Conservation (phyloP, 495 filamentous ascomycete species). For the Lichenothelia convexa region DNA sequence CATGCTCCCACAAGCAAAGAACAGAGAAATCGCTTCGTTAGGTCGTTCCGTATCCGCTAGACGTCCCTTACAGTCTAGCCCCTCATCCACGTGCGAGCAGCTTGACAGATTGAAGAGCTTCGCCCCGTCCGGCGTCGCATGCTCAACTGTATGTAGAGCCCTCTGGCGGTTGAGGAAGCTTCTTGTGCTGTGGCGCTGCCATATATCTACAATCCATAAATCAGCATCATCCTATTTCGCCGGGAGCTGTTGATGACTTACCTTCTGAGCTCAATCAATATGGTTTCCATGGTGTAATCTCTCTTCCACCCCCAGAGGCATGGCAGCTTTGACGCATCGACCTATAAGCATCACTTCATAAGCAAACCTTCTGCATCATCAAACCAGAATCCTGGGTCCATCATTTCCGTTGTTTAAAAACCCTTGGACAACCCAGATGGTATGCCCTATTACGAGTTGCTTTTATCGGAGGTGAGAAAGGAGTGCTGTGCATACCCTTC, state of each 20-base stretch:
- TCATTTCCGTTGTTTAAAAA: too few species aligned
- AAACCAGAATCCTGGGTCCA: too few species aligned
- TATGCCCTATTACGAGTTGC: too few species aligned
- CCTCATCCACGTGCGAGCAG: too few species aligned
- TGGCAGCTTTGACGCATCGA: conserved; percentile 65
- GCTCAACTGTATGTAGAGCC: conserved; percentile 55
- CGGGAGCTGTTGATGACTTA: conserved; percentile 18
- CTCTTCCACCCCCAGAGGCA: conserved; percentile 79
- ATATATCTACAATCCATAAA: conserved; percentile 46
- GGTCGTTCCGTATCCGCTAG: too few species aligned
- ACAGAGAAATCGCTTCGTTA: too few species aligned
- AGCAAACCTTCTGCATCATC: conserved; percentile 1
- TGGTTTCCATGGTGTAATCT: conserved; percentile 82
- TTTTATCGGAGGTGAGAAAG: too few species aligned
- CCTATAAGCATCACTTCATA: conserved; percentile 38
- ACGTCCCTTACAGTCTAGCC: too few species aligned
- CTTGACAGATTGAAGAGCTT: too few species aligned
- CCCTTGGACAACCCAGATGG: too few species aligned
- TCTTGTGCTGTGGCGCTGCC: conserved; percentile 86
- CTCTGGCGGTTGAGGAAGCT: conserved; percentile 83
- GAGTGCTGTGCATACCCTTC: conserved; percentile 44
- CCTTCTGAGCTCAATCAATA: conserved; percentile 77
- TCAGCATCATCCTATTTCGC: conserved; percentile 6
- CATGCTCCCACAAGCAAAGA: too few species aligned
- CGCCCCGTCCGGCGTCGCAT: too few species aligned